Evolutionary conservation across 306 rosid species (phyloP), one percentile per base, ranked within the genome.

Genomic region (Dalbergia cochinchinensis): DNA sequence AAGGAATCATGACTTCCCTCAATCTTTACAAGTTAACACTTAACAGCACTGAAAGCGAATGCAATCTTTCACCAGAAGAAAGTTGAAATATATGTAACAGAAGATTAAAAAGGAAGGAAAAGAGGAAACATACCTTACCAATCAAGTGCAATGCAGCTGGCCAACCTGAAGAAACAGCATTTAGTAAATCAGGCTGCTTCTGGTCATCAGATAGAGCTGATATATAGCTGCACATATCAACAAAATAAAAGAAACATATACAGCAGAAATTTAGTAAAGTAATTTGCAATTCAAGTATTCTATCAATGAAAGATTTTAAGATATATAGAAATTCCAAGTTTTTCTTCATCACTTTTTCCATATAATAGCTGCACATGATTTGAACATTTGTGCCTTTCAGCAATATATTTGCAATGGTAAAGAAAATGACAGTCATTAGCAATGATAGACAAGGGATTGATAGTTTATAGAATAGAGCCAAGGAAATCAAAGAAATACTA

Each of bases 141-240:
- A 95, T 95, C 94, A 95, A 88, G 86, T 95, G 99, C 73, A 92
- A 60, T 31, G 97, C 69, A 80, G 97, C 94, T 45, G 99, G 99
- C 98, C 98, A 95, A 60, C 96, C 96, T 63, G 88, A 86, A 73
- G 98, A 90, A 84, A 92, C 88, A 8, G 92, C 87, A 69, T 65
- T 87, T 83, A 83, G 83, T 72, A 93, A 85, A 86, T 79, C 85
- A 57, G 87, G 84, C 64, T 90, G 90, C 64, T 88, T 94, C 55
- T 50, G 71, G 60, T 80, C 89, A 73, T 90, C 97, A 59, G 96
- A 88, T 69, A 95, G 85, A 70, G 97, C 98, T 68, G 99, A 95
- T 86, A 95, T 90, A 82, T 94, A 94, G 76, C 99, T 94, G 90
- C 85, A 83, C 47, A 71, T 2, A 58, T 5, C 57, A 64, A 59